phyloP scores from a whole-genome alignment of 2,329 filamentous ascomycete species.

The Fusarium sacchari region DNA sequence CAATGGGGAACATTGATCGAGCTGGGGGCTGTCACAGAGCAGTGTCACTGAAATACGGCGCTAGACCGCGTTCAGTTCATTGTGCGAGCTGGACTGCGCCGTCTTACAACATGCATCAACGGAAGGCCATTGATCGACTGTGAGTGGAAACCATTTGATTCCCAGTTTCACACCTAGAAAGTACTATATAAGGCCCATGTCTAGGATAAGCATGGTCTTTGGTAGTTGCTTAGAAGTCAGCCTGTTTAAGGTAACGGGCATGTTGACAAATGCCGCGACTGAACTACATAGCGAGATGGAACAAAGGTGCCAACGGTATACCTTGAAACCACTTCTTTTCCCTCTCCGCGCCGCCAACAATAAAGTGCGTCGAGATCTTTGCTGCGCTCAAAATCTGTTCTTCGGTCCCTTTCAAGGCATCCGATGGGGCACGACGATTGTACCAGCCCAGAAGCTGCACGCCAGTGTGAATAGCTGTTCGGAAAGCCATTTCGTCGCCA shows the following conservation, averaged over 20 bases:
- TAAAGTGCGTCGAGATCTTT: not conserved
- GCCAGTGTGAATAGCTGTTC: not conserved
- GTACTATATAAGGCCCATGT: no score
- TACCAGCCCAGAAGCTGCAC: not conserved
- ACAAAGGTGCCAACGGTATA: not conserved
- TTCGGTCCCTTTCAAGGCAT: not conserved
- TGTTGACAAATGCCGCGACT: not conserved
- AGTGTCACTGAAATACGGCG: not conserved
- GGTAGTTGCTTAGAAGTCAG: not conserved
- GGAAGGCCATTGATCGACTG: not conserved
- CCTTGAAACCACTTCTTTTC: not conserved
- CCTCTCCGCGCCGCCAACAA: not conserved
- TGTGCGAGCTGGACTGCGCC: constrained; percentile 11
- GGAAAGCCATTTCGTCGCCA: not conserved
- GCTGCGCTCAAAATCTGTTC: not conserved
- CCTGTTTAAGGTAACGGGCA: not conserved
- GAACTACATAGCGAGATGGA: not conserved
- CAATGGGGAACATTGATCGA: constrained; percentile 19
- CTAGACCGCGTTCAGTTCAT: constrained; percentile 9
- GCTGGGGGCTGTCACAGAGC: not conserved
- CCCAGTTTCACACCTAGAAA: no score
- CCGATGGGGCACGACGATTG: not conserved
- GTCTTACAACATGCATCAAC: not conserved
- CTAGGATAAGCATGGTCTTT: no score
- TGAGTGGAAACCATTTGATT: not conserved